Evolutionary conservation across 345 rosid genomes (phyloP).

Genomic region (Physaria fendleri): DNA sequence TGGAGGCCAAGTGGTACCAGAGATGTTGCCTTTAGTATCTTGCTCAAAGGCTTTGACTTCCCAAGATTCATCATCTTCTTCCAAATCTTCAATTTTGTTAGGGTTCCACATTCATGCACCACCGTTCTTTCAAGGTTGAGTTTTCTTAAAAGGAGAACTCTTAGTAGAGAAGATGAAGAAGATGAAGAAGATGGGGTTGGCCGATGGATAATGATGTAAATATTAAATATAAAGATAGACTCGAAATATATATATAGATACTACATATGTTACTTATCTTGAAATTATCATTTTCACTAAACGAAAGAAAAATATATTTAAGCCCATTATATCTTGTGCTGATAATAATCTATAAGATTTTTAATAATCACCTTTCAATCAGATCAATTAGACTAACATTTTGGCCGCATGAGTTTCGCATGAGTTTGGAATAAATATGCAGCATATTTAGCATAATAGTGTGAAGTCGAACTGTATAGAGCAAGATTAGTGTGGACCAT

Average conservation of each 20-base stretch:
- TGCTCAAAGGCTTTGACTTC: conserved; percentile 89
- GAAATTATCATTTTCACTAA: conserved; percentile 13
- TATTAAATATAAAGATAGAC: conserved; percentile 26
- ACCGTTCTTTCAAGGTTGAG: conserved; percentile 25
- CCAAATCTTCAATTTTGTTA: conserved; percentile 28
- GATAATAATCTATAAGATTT: neutral
- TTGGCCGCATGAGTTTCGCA: no score
- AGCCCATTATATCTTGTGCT: neutral
- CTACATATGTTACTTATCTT: conserved; percentile 13
- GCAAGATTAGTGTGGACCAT: no score
- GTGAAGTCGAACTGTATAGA: no score
- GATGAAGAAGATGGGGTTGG: conserved; percentile 28
- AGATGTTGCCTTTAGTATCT: conserved; percentile 53
- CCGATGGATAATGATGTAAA: conserved; percentile 27
- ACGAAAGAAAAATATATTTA: neutral
- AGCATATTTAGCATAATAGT: no score
- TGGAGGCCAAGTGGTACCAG: conserved; percentile 97
- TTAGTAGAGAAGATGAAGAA: conserved; percentile 5
- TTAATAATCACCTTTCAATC: neutral
- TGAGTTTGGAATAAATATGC: no score
- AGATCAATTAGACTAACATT: no score
- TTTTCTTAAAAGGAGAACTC: neutral
- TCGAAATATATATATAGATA: conserved; percentile 11
- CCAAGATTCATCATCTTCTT: conserved; percentile 82
- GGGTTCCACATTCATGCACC: conserved; percentile 70